Conservation (phyloP, 345 rosid genomes). For the Capsella bursapastoris region DNA sequence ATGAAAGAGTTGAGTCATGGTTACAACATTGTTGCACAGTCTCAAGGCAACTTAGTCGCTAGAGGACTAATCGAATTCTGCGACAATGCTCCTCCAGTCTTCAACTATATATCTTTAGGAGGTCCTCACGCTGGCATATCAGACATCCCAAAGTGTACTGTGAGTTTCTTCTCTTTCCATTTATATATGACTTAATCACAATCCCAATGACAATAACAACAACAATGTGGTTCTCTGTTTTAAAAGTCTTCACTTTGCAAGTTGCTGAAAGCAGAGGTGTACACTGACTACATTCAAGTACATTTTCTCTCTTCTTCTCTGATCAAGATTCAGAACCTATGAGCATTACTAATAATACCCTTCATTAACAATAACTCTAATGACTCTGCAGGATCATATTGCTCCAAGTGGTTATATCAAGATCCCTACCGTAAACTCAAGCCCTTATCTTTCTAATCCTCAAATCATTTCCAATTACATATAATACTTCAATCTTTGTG, state of each 20-base stretch:
- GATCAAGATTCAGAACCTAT: not conserved
- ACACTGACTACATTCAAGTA: constrained; percentile 40
- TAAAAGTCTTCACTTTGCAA: constrained; percentile 9
- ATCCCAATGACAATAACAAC: not conserved
- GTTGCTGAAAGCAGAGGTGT: constrained; percentile 22
- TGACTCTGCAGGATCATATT: constrained; percentile 41
- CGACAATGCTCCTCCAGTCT: constrained; percentile 76
- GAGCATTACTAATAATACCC: not conserved
- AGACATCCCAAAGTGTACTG: constrained; percentile 74
- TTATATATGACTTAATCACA: constrained; percentile 8
- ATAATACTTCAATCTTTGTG: not conserved
- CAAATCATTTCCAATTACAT: not conserved
- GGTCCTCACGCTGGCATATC: constrained; percentile 98
- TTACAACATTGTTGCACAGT: constrained; percentile 78
- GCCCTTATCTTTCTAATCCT: constrained; percentile 3
- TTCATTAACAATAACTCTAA: constrained; percentile 3
- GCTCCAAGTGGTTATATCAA: constrained; percentile 40
- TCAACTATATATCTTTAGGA: constrained; percentile 77
- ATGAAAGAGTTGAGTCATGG: constrained; percentile 77
- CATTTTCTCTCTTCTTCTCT: constrained; percentile 13
- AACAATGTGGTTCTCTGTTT: constrained; percentile 9
- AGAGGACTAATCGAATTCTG: constrained; percentile 86
- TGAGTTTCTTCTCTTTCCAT: constrained; percentile 30
- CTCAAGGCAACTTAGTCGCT: constrained; percentile 90
- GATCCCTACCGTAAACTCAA: constrained; percentile 35